Conservation (phyloP, 1,284 basidiomycete genomes). For the Phellinidium pouzarii region DNA sequence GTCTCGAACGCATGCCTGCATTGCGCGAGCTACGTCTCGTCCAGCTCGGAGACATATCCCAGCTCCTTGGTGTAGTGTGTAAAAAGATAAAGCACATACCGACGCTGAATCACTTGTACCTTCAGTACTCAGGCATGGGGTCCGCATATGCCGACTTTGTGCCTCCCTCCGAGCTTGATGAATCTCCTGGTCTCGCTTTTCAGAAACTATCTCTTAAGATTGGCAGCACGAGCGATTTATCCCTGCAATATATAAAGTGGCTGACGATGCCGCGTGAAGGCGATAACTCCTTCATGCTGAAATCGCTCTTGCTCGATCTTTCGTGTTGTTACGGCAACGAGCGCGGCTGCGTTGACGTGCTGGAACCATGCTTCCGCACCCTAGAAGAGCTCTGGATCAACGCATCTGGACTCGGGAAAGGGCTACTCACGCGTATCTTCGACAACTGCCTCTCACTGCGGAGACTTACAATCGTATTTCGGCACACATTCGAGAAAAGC, state of each 20-base stretch:
- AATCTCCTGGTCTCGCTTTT: constrained; percentile 4
- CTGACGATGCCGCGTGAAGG: constrained; percentile 8
- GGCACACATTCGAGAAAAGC: constrained; percentile 11
- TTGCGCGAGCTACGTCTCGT: constrained; percentile 15
- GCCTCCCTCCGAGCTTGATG: constrained; percentile 8
- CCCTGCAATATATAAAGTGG: constrained; percentile 14
- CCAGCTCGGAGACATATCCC: constrained; percentile 13
- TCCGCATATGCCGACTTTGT: constrained; percentile 14
- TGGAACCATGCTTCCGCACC: constrained; percentile 11
- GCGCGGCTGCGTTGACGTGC: constrained; percentile 5
- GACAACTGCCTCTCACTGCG: not conserved
- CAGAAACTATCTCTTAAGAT: constrained; percentile 15
- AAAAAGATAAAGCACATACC: constrained; percentile 8
- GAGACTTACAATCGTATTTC: constrained; percentile 6
- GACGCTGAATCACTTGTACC: constrained; percentile 7
- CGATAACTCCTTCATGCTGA: constrained; percentile 12
- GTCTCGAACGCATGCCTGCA: not conserved
- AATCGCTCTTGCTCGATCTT: constrained; percentile 13
- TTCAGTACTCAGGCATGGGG: constrained; percentile 16
- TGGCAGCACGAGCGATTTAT: constrained; percentile 12
- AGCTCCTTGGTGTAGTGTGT: constrained; percentile 13
- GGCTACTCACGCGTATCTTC: constrained; percentile 7
- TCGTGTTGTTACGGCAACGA: constrained; percentile 12
- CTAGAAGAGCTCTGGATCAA: constrained; percentile 9
- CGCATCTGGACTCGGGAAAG: constrained; percentile 15